Conservation (phyloP, 1,284 basidiomycete species). For the Melampsora americana region DNA sequence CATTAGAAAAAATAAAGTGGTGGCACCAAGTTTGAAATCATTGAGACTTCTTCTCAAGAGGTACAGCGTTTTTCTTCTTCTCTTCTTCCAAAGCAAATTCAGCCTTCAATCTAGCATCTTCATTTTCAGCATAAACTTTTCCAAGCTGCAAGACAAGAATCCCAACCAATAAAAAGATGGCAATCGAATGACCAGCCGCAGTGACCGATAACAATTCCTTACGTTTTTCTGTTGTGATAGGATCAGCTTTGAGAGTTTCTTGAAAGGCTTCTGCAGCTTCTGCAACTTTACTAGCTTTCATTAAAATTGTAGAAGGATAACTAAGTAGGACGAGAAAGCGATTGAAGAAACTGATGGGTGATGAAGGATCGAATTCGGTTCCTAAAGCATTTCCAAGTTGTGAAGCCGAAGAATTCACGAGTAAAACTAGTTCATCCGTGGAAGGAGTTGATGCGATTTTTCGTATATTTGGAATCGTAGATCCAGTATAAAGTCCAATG, state of each 20-base stretch:
- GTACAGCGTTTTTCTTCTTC: not conserved
- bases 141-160: constrained; percentile 31
- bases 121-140: constrained; percentile 36
- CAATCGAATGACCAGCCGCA: constrained; percentile 41
- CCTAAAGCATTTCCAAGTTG: not conserved
- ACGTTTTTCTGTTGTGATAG: constrained; percentile 3
- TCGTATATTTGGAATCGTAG: constrained; percentile 33
- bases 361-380: constrained; percentile 16
- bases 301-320: constrained; percentile 9
- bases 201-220: constrained; percentile 22
- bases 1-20: too few species aligned
- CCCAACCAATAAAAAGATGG: constrained; percentile 32
- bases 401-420: constrained; percentile 12
- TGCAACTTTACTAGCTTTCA: not conserved
- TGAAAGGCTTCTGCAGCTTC: constrained; percentile 9
- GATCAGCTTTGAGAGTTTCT: constrained; percentile 8
- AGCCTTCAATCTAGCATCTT: constrained; percentile 25
- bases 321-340: constrained; percentile 31
- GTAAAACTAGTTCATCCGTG: not conserved
- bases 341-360: constrained; percentile 12
- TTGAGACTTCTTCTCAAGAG: constrained; percentile 6
- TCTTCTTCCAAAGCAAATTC: constrained; percentile 21
- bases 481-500: constrained; percentile 37
- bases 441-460: constrained; percentile 32
- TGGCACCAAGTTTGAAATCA: not conserved